These are phyloP conservation scores for Psilocybe cyanescens DNA, from an alignment of 768 basidiomycete genomes.

Conservation along the genomic window DNA sequence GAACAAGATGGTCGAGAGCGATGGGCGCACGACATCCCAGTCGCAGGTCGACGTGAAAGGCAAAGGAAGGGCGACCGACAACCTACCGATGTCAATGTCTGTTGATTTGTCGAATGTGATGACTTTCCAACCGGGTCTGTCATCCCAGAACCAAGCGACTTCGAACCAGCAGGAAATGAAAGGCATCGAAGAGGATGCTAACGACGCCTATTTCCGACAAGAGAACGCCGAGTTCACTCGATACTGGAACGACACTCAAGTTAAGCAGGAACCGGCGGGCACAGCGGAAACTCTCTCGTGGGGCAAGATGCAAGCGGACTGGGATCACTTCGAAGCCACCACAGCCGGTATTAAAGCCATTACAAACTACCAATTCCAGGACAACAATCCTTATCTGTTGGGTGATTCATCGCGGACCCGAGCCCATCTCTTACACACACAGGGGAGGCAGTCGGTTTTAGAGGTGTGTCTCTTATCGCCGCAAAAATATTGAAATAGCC, in stretches of 20 bases:
- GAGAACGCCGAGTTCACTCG: conserved; percentile 70
- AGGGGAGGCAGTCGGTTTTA: conserved; percentile 36
- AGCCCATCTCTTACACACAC: conserved; percentile 42
- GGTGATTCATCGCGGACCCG: conserved; percentile 62
- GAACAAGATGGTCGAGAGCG: conserved; percentile 71
- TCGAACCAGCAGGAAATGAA: conserved; percentile 7
- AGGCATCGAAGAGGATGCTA: conserved; percentile 41
- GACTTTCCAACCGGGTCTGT: conserved; percentile 2
- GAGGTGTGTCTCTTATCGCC: conserved; percentile 41
- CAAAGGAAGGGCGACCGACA: conserved; percentile 58
- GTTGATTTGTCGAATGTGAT: conserved; percentile 10
- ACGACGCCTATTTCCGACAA: conserved; percentile 71
- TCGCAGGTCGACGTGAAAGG: conserved; percentile 58
- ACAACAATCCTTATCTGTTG: conserved; percentile 76
- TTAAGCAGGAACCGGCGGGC: conserved; percentile 17
- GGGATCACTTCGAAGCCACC: conserved; percentile 84
- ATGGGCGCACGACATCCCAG: conserved; percentile 31
- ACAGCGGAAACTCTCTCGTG: conserved; percentile 47
- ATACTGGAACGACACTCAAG: conserved; percentile 57
- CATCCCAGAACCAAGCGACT: not conserved
- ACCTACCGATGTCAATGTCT: not conserved
- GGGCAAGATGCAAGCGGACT: conserved; percentile 72
- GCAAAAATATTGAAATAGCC: not conserved
- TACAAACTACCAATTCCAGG: conserved; percentile 70
- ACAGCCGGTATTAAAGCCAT: conserved; percentile 62